Evolutionary conservation across 202 grass and related monocot genomes (phyloP), one percentile per base, ranked within the genome.

Genomic region (Musa balbisiana): DNA sequence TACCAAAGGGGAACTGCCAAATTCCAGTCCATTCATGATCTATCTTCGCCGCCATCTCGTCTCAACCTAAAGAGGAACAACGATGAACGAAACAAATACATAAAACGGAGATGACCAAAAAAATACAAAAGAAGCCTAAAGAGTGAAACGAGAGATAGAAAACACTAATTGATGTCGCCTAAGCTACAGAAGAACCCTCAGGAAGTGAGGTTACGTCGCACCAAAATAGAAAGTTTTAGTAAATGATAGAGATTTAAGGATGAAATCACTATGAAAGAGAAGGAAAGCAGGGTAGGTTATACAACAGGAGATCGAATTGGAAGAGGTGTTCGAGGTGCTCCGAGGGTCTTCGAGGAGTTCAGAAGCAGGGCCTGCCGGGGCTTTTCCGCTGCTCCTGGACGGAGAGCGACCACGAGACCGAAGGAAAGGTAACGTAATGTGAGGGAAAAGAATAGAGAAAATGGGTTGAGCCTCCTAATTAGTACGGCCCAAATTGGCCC

Each of bases 21-120:
- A 93, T 80, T 62, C 87, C 90, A 11, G 10, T 59, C 85, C 90
- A 93, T 79, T 93, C 90, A 59, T 87, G 87, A 56, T 83, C 83
- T 84, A 90, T 67, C 77, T 81, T 87, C 33, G 78, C 23, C 78
- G 83, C 72, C 87, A 90, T 90, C 49, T 55, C 73, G 49, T 69
- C 56, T 52, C 43, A 52, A 58, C 55, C 68, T 56, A 11, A 17
- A 62, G 49, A 52, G 53, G 9, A 1, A 25, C 25, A 52, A 53
- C 2, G 3, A 52, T 23, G 11, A 49, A 69, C 11, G 3, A 16
- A n/a, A 69, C 27, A 50, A 70, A 21, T 2, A 8, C 20, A 70
- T 29, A 16, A 70, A 3, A 49, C 2, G 43, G 10, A 49, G 3
- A 50, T 19, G 58, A 62, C 13, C 15, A 19, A 59, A 49, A 69